Evolutionary conservation across 352 stramenopile species (phyloP).

Genomic region (Pythium scleroteichum): DNA sequence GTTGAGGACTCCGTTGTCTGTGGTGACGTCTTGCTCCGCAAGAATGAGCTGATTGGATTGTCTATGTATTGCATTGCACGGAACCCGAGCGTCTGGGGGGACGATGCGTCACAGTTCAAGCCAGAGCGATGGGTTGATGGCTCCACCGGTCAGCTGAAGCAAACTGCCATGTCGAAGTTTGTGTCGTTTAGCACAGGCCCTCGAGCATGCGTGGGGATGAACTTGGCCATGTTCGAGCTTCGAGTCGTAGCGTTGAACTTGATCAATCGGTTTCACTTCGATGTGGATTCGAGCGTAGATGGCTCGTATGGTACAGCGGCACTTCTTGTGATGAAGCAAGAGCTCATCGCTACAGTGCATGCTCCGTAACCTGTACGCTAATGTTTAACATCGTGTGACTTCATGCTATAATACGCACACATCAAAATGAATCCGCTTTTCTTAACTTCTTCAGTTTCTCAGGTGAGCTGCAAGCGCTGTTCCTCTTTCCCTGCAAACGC

Average conservation of each 20-base stretch:
- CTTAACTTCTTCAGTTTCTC: too few relatives aligned
- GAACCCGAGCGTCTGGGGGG: constrained; percentile 39
- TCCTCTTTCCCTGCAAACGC: too few relatives aligned
- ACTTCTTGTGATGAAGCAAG: constrained; percentile 12
- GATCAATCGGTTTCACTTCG: constrained; percentile 12
- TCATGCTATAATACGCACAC: too few relatives aligned
- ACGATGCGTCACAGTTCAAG: constrained; percentile 52
- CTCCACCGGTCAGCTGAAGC: constrained; percentile 7
- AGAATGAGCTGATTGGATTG: constrained; percentile 26
- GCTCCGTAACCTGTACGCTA: too few relatives aligned
- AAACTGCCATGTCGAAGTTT: constrained; percentile 29
- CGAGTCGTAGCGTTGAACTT: constrained; percentile 10
- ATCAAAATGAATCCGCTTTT: too few relatives aligned
- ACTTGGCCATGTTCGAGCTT: constrained; percentile 49
- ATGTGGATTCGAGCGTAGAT: constrained; percentile 11
- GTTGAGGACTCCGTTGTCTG: constrained; percentile 54
- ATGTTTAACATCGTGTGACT: too few relatives aligned
- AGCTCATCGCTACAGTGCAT: background rate
- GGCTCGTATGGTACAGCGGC: constrained; percentile 2
- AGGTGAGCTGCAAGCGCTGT: too few relatives aligned
- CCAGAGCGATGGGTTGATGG: constrained; percentile 57
- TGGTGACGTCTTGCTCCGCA: constrained; percentile 25
- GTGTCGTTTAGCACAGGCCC: constrained; percentile 45
- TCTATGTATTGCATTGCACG: constrained; percentile 31
- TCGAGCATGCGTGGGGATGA: constrained; percentile 45